phyloP scores from a whole-genome alignment of 352 stramenopile species.

The Globisporangium lucens region DNA sequence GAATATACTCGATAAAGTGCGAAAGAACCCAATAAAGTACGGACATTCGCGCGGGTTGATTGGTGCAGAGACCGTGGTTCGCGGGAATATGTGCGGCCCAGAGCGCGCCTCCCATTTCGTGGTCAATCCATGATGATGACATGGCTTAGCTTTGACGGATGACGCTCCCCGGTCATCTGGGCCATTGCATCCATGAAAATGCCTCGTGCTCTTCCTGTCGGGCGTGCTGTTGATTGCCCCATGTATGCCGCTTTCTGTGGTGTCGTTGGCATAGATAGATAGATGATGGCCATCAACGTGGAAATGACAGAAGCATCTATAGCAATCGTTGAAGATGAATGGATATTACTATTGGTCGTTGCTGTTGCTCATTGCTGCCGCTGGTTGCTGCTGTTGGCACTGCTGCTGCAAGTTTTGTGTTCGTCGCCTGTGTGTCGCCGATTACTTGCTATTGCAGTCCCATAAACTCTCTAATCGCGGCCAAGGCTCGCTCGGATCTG shows the following conservation, averaged over 20 bases:
- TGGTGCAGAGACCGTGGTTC: slow-evolving; percentile 2
- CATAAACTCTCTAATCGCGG: slow-evolving; percentile 46
- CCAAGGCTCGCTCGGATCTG: slow-evolving; percentile 80
- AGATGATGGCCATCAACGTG: background rate
- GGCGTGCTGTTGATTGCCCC: too few relatives aligned
- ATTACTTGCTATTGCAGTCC: background rate
- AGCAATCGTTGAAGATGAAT: background rate
- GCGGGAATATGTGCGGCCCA: slow-evolving; percentile 9
- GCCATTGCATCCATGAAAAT: background rate
- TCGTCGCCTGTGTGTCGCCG: background rate
- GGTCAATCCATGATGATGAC: slow-evolving; percentile 8
- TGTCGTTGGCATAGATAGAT: background rate
- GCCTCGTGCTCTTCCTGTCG: too few relatives aligned
- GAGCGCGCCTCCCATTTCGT: slow-evolving; percentile 6
- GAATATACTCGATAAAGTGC: background rate
- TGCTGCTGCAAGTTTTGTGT: background rate
- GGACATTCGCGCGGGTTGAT: background rate
- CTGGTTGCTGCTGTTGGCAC: too few relatives aligned
- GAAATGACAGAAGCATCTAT: too few relatives aligned
- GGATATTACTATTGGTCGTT: slow-evolving; percentile 4
- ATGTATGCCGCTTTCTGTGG: background rate
- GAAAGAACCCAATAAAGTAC: background rate
- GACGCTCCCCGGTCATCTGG: background rate
- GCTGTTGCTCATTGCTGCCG: background rate
- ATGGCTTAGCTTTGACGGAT: slow-evolving; percentile 13